phyloP scores from a whole-genome alignment of 805 yeast species.

The Metschnikowia gruessii region DNA sequence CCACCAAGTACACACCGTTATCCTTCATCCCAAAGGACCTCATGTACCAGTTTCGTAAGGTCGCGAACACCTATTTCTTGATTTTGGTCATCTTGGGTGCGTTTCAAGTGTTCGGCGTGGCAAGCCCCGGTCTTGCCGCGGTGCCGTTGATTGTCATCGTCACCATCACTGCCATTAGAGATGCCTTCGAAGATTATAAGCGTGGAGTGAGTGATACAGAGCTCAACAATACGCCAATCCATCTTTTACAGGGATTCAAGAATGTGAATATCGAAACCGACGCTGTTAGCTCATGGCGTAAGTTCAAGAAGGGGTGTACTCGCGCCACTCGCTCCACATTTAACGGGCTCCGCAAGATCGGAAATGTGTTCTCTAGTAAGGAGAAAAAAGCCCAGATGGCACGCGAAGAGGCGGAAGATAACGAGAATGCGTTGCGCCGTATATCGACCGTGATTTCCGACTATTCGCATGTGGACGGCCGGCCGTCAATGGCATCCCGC shows the following conservation, averaged over 20 bases:
- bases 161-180: slow-evolving; percentile 69
- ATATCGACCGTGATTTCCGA: slow-evolving; percentile 40
- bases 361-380: slow-evolving; percentile 28
- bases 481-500: slow-evolving; percentile 10
- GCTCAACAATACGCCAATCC: slow-evolving; percentile 65
- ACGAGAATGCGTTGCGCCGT: slow-evolving; percentile 32
- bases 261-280: slow-evolving; percentile 59
- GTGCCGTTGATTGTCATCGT: slow-evolving; percentile 82
- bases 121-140: slow-evolving; percentile 68
- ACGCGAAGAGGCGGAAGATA: slow-evolving; percentile 25
- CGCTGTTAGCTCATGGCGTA: slow-evolving; percentile 61
- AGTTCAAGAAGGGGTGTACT: slow-evolving; percentile 59
- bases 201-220: slow-evolving; percentile 70
- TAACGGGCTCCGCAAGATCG: slow-evolving; percentile 22
- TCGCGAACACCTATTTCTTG: slow-evolving; percentile 88
- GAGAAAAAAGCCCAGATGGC: slow-evolving; percentile 25
- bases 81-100: slow-evolving; percentile 76
- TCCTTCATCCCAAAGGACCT: slow-evolving; percentile 86
- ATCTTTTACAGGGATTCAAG: slow-evolving; percentile 48
- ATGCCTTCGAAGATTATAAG: slow-evolving; percentile 78
- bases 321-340: slow-evolving; percentile 21
- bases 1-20: slow-evolving; percentile 92
- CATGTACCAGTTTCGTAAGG: slow-evolving; percentile 64
- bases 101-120: slow-evolving; percentile 75
- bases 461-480: slow-evolving; percentile 17